Percentiles rank a stretch among this genome's conserved stretches.
These are phyloP conservation scores for Cercophora samala DNA, from an alignment of 495 filamentous ascomycete genomes.

Conservation along the genomic window DNA sequence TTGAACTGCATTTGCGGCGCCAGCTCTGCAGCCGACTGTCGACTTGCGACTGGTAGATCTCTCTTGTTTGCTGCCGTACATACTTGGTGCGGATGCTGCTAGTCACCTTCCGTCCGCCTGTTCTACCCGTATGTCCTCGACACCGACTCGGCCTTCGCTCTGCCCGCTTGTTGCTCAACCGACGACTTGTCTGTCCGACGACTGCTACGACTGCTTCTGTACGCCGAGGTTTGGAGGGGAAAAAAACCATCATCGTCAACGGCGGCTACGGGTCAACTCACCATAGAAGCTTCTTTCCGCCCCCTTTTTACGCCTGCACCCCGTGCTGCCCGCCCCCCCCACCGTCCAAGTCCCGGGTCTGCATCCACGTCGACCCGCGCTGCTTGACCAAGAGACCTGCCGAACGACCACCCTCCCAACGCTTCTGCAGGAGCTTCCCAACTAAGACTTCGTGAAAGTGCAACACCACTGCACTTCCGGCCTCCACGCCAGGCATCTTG, in stretches of 20 bases:
- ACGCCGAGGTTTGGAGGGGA: neutral
- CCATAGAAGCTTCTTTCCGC: neutral
- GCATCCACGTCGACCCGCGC: constrained; percentile 19
- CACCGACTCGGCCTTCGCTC: constrained; percentile 18
- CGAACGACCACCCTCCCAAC: constrained; percentile 28
- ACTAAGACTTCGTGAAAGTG: constrained; percentile 8
- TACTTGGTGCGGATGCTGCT: constrained; percentile 21
- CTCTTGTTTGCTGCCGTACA: constrained; percentile 31
- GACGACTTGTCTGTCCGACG: neutral
- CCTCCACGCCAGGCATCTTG: constrained; percentile 17
- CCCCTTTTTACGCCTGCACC: neutral
- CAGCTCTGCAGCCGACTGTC: constrained; percentile 32
- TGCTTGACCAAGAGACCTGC: constrained; percentile 22
- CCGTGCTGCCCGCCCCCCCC: neutral
- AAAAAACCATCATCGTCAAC: constrained; percentile 8
- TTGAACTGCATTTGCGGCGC: constrained; percentile 34
- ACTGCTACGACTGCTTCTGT: constrained; percentile 1
- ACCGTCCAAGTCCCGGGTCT: constrained; percentile 14
- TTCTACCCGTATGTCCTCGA: constrained; percentile 17
- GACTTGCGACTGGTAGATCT: constrained; percentile 29
- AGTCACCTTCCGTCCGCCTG: neutral
- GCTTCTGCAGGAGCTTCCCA: constrained; percentile 24
- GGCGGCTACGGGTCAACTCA: neutral
- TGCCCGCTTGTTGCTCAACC: constrained; percentile 12
- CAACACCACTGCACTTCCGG: constrained; percentile 21